Percentiles rank a stretch among this genome's conserved stretches.
These are phyloP conservation scores for Barbarea vulgaris DNA, from an alignment of 345 rosid species.

Conservation along the genomic window DNA sequence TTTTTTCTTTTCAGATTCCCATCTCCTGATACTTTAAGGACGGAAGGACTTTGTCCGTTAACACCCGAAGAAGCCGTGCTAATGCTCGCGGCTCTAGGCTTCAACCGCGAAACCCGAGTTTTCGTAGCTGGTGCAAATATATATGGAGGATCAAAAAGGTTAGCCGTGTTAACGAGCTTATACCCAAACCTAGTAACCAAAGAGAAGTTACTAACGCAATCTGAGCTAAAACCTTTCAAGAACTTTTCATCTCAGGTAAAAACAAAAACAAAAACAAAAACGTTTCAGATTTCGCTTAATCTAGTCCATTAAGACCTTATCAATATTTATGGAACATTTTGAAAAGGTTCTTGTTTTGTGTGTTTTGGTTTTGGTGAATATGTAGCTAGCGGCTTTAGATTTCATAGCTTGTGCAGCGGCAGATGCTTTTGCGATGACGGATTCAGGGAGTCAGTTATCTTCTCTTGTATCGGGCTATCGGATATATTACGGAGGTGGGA, in stretches of 20 bases:
- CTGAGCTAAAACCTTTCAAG: slow-evolving; percentile 75
- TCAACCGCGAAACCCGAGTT: slow-evolving; percentile 67
- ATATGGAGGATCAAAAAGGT: slow-evolving; percentile 69
- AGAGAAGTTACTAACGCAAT: slow-evolving; percentile 74
- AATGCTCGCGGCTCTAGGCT: slow-evolving; percentile 96
- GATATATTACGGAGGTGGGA: slow-evolving; percentile 81
- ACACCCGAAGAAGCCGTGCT: slow-evolving; percentile 94
- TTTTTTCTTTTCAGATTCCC: slow-evolving; percentile 57
- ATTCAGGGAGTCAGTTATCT: slow-evolving; percentile 93
- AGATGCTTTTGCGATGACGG: slow-evolving; percentile 95
- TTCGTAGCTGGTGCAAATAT: slow-evolving; percentile 91
- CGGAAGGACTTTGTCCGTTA: slow-evolving; percentile 90
- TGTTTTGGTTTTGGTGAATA: background rate
- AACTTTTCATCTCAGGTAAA: slow-evolving; percentile 93
- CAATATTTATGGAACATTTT: no score
- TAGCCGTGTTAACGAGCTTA: slow-evolving; percentile 70
- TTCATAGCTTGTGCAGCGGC: slow-evolving; percentile 84
- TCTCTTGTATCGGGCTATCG: slow-evolving; percentile 91
- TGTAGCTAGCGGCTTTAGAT: slow-evolving; percentile 56
- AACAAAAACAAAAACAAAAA: background rate
- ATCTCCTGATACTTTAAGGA: slow-evolving; percentile 65
- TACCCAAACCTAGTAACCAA: slow-evolving; percentile 86
- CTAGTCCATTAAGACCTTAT: no score
- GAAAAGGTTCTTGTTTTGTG: no score
- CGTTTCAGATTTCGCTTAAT: background rate